Conservation (phyloP, 208 protist species). For the Perkinsela sp. region DNA sequence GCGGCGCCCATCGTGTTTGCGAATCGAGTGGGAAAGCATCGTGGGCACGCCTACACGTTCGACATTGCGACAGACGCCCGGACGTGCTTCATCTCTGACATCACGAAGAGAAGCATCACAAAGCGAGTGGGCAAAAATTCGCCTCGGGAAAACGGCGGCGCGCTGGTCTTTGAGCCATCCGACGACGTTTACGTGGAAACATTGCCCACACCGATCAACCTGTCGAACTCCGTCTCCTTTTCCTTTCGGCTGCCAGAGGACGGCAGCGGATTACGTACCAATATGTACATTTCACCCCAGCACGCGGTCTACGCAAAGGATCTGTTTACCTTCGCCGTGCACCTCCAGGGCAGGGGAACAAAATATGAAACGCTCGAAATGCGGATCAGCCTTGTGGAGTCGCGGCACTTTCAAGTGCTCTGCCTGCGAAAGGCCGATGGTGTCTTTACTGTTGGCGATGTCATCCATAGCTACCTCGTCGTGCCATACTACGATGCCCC, state of each 20-base stretch:
- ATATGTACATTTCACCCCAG: not conserved
- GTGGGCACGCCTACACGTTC: not conserved
- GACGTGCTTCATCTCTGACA: not conserved
- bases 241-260: not conserved
- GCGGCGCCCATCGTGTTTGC: not conserved
- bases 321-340: not conserved
- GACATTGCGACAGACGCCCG: not conserved
- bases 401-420: not conserved
- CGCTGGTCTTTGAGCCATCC: not conserved
- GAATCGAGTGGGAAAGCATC: not conserved
- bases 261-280: not conserved
- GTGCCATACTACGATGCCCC: not conserved
- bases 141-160: not conserved
- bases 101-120: not conserved
- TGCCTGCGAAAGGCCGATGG: too few relatives aligned
- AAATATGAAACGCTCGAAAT: not conserved
- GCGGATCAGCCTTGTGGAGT: not conserved
- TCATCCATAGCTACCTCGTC: not conserved
- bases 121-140: not conserved
- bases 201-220: not conserved
- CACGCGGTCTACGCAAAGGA: not conserved
- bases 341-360: not conserved
- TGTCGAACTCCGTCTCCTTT: not conserved
- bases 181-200: not conserved
- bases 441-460: not conserved